These are phyloP conservation scores for Dissophora ornata DNA, from an alignment of 192 early-diverging fungal species.

Conservation along the genomic window DNA sequence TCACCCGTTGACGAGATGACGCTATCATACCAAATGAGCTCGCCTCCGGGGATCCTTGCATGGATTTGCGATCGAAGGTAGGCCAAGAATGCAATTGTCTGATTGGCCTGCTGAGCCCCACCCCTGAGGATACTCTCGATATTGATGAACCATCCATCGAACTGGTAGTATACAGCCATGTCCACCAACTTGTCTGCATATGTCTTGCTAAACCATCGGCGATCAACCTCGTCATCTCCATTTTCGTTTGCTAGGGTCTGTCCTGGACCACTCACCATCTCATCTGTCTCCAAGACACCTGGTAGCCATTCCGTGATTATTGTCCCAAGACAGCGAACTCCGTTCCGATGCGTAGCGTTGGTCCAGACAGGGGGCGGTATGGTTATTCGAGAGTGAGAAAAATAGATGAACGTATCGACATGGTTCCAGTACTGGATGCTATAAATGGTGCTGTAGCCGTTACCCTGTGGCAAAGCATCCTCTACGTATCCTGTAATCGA, in stretches of 20 bases:
- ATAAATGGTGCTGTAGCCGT: constrained; percentile 58
- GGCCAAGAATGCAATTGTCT: constrained; percentile 52
- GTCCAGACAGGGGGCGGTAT: constrained; percentile 74
- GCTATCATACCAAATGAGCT: constrained; percentile 74
- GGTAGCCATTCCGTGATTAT: constrained; percentile 69
- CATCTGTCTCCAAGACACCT: constrained; percentile 62
- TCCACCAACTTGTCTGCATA: constrained; percentile 71
- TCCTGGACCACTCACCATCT: constrained; percentile 65
- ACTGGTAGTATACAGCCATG: constrained; percentile 69
- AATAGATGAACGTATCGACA: constrained; percentile 75
- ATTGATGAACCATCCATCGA: constrained; percentile 78
- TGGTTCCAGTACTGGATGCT: constrained; percentile 70
- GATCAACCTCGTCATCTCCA: constrained; percentile 28
- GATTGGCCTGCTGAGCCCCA: constrained; percentile 35
- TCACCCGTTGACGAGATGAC: constrained; percentile 56
- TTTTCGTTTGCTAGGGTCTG: constrained; percentile 10
- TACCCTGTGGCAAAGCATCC: constrained; percentile 60
- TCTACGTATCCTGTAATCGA: constrained; percentile 62
- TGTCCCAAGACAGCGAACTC: constrained; percentile 66
- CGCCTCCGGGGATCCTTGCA: constrained; percentile 57
- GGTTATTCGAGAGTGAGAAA: constrained; percentile 66
- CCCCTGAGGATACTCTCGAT: constrained; percentile 64
- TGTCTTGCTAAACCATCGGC: constrained; percentile 55
- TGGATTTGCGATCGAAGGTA: constrained; percentile 63
- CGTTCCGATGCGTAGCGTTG: constrained; percentile 72